A percentile compares a stretch with the other conserved stretches of the same genome.
These are phyloP conservation scores for Rhodotorula sphaerocarpa DNA, from an alignment of 768 basidiomycete genomes.

Conservation along the genomic window DNA sequence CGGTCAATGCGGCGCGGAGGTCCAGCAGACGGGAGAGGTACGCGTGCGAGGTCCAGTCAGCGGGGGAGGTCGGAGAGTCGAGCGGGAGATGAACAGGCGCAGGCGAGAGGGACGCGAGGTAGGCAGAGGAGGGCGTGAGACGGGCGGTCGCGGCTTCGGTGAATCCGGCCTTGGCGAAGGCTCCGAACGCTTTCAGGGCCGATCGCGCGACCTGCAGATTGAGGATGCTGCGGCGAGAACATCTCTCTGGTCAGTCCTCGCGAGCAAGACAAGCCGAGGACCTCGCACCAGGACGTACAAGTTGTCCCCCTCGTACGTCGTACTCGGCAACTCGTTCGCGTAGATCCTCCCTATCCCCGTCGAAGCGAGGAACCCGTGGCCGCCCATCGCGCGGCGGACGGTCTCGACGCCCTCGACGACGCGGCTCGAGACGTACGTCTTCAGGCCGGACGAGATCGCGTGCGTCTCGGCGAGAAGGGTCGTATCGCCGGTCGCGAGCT, in stretches of 20 bases:
- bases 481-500: slow-evolving; percentile 54
- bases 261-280: neutral
- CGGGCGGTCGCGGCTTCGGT: neutral
- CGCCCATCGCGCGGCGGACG: slow-evolving; percentile 52
- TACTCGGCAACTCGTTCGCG: slow-evolving; percentile 47
- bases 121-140: slow-evolving; percentile 50
- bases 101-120: slow-evolving; percentile 52
- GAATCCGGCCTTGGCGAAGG: neutral
- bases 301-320: slow-evolving; percentile 71
- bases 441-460: slow-evolving; percentile 61
- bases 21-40: slow-evolving; percentile 47
- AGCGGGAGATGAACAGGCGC: slow-evolving; percentile 2
- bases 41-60: slow-evolving; percentile 46
- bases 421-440: slow-evolving; percentile 54
- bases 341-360: slow-evolving; percentile 53
- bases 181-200: slow-evolving; percentile 54
- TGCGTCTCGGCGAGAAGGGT: slow-evolving; percentile 65
- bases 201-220: slow-evolving; percentile 66
- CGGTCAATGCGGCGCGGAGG: slow-evolving; percentile 58
- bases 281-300: slow-evolving; percentile 41
- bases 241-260: neutral
- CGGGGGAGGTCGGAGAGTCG: neutral
- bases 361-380: slow-evolving; percentile 66
- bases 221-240: slow-evolving; percentile 47
- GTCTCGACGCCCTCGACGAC: slow-evolving; percentile 40